These are phyloP conservation scores for Leccinum solheimii DNA, from an alignment of 1,284 basidiomycete species.

Conservation along the genomic window DNA sequence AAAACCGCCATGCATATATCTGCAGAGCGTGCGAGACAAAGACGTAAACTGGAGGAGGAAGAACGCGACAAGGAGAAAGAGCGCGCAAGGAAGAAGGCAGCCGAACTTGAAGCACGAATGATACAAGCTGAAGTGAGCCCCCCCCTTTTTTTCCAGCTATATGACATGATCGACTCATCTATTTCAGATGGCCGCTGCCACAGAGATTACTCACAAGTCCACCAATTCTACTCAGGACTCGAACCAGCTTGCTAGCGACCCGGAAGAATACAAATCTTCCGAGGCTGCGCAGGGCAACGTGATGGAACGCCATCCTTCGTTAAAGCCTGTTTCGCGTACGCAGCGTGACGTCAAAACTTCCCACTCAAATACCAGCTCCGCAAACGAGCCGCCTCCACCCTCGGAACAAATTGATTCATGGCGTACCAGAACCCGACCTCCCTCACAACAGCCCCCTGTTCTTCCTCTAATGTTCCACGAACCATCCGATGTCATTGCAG, in stretches of 20 bases:
- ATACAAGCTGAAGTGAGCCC: constrained; percentile 37
- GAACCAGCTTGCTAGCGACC: constrained; percentile 5
- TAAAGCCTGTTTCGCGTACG: constrained; percentile 27
- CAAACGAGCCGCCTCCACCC: constrained; percentile 29
- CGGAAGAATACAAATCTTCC: constrained; percentile 5
- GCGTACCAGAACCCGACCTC: constrained; percentile 51
- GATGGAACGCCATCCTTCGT: constrained; percentile 37
- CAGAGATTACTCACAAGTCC: constrained; percentile 14
- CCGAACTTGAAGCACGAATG: constrained; percentile 79
- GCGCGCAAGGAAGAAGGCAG: constrained; percentile 82
- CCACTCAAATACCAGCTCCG: constrained; percentile 22
- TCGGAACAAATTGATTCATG: constrained; percentile 56
- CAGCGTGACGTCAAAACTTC: constrained; percentile 30
- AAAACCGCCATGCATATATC: constrained; percentile 88
- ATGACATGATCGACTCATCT: constrained; percentile 10
- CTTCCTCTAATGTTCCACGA: constrained; percentile 44
- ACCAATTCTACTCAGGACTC: constrained; percentile 6
- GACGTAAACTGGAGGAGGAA: constrained; percentile 83
- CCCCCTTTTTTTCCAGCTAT: not conserved
- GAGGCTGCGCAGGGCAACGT: constrained; percentile 3
- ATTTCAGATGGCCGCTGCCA: constrained; percentile 18
- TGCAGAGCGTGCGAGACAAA: constrained; percentile 80
- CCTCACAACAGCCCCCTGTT: constrained; percentile 23
- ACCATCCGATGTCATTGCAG: constrained; percentile 46
- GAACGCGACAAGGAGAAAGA: constrained; percentile 83